Conservation (phyloP, 768 basidiomycete species). For the Suillus tomentosus region DNA sequence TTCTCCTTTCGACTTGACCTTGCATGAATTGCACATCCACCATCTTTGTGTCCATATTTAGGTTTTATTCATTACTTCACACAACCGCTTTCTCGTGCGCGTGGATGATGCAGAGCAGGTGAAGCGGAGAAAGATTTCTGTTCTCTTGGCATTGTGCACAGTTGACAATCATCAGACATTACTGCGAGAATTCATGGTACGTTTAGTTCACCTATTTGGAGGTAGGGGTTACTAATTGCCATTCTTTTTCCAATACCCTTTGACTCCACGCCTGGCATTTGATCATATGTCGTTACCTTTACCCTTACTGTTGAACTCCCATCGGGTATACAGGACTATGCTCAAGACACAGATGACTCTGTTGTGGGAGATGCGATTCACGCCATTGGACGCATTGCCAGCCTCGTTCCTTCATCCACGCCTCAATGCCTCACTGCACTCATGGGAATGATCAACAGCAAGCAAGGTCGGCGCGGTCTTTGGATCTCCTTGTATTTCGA, state of each 20-base stretch:
- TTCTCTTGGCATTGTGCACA: constrained; percentile 68
- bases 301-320: not conserved
- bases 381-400: constrained; percentile 78
- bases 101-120: constrained; percentile 64
- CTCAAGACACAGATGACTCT: constrained; percentile 72
- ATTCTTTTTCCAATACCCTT: not conserved
- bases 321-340: constrained; percentile 61
- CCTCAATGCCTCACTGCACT: constrained; percentile 75
- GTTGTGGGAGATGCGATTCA: constrained; percentile 74
- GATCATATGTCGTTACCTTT: not conserved
- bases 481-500: not conserved
- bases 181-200: constrained; percentile 82
- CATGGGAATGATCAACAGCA: constrained; percentile 77
- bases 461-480: constrained; percentile 53
- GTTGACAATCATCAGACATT: constrained; percentile 69
- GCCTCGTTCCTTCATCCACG: constrained; percentile 64
- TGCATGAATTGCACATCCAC: too few relatives aligned
- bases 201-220: constrained; percentile 27
- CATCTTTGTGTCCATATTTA: not conserved
- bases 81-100: constrained; percentile 69
- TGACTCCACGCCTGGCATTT: not conserved
- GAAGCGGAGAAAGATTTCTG: constrained; percentile 74
- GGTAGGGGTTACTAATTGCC: not conserved
- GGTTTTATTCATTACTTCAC: constrained; percentile 58
- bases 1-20: constrained; percentile 39